A percentile compares a stretch with the other conserved stretches of the same genome.
These are phyloP conservation scores for Lentinula detonsa DNA, from an alignment of 768 basidiomycete species.

Conservation along the genomic window DNA sequence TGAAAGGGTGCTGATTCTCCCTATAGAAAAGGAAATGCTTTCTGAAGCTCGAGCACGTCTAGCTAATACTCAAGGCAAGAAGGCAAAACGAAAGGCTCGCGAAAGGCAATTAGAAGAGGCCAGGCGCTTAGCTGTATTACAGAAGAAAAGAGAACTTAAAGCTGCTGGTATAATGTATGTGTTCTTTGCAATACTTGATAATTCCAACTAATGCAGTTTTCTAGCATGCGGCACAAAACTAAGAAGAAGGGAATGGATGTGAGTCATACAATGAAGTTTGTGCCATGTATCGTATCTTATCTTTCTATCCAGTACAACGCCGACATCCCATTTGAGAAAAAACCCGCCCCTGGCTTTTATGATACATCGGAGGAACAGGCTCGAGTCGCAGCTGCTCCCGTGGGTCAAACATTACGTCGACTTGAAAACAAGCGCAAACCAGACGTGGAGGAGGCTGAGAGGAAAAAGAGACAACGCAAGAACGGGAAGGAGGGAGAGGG, in stretches of 20 bases:
- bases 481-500: slow-evolving; percentile 60
- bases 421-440: slow-evolving; percentile 94
- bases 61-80: slow-evolving; percentile 99
- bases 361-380: slow-evolving; percentile 94
- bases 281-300: background rate
- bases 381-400: slow-evolving; percentile 77
- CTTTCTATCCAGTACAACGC: slow-evolving; percentile 73
- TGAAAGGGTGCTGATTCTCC: slow-evolving; percentile 1
- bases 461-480: slow-evolving; percentile 82
- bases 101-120: slow-evolving; percentile 98
- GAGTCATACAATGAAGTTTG: slow-evolving; percentile 21
- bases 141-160: slow-evolving; percentile 97
- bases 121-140: slow-evolving; percentile 85
- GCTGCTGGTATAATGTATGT: slow-evolving; percentile 94
- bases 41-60: slow-evolving; percentile 97
- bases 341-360: slow-evolving; percentile 92
- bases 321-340: slow-evolving; percentile 98
- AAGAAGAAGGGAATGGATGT: slow-evolving; percentile 99
- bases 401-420: slow-evolving; percentile 87
- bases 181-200: slow-evolving; percentile 1
- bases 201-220: slow-evolving; percentile 3
- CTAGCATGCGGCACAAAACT: slow-evolving; percentile 85
- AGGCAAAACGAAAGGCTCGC: slow-evolving; percentile 97
- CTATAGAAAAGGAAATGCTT: slow-evolving; percentile 95
- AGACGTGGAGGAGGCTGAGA: slow-evolving; percentile 90